Base-by-base conservation (phyloP, 305 asterid genomes). In the Solanum hybrid region DNA sequence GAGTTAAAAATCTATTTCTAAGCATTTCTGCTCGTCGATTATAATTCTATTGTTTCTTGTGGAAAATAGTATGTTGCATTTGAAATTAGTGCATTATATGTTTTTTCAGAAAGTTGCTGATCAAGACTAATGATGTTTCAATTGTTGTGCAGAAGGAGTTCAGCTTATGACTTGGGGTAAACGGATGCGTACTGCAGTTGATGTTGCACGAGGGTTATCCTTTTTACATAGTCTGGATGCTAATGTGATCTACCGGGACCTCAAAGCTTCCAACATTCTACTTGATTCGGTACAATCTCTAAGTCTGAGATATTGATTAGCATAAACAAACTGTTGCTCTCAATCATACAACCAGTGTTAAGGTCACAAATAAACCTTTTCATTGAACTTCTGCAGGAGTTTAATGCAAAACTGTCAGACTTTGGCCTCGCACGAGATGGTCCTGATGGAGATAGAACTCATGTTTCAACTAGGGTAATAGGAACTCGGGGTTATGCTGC, bases 401-500 rank as follows among this genome's bases (percentile, higher is more conserved):
- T 95, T 93, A 94, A 94, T 12, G 99, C 99, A 9, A 97, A 95
- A 89, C 95, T 97, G 10, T 94, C 98, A 6, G 99, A 97, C 91
- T 97, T 97, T 84, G 99, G 99, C 34, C 97, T 97, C 9, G 99
- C 98, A 32, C 94, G 98, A 87, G 98, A 93, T 87, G 98, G 99
- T 32, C 99, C 99, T 8, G 94, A 91, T 86, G 99, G 98, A 11
- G 99, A 97, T 85, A 90, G 90, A 86, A 96, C 98, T 31, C 99
- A 97, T 90, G 99, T 97, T 45, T 97, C 99, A 3, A 97, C 99
- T 29, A 93, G 99, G 72, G 95, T 97, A 5, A 88, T 97, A 56
- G 99, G 99, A 31, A 97, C 99, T 32, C 91, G 92, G 84, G 99
- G 98, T 7, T 97, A 97, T 45, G 98, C 98, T 82, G 99, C 99